These are phyloP conservation scores for Myriosclerotinia scirpicola DNA, from an alignment of 2,329 filamentous ascomycete species.

Conservation along the genomic window DNA sequence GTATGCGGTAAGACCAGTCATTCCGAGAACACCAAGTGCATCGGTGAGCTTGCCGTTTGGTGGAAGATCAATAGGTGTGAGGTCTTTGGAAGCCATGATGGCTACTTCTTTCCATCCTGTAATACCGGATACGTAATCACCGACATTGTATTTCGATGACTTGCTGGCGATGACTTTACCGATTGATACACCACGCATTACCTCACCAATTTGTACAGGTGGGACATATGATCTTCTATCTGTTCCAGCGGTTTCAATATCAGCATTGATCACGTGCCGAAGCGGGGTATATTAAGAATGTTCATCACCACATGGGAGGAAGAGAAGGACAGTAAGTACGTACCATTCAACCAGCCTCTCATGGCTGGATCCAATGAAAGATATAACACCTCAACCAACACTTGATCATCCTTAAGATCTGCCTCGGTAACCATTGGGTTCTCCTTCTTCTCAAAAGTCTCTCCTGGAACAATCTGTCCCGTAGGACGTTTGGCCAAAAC, in stretches of 20 bases:
- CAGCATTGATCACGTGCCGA: constrained; percentile 14
- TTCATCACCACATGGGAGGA: not conserved
- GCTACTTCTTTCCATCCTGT: constrained; percentile 68
- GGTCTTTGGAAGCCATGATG: constrained; percentile 54
- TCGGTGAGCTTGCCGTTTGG: constrained; percentile 52
- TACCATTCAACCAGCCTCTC: constrained; percentile 68
- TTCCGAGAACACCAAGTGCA: constrained; percentile 60
- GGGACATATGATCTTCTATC: constrained; percentile 62
- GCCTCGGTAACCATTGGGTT: constrained; percentile 47
- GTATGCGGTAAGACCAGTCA: constrained; percentile 74
- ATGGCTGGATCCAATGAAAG: constrained; percentile 74
- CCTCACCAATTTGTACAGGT: constrained; percentile 64
- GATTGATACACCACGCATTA: constrained; percentile 65
- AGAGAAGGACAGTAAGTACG: constrained; percentile 25
- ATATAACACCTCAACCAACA: constrained; percentile 62
- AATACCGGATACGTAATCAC: constrained; percentile 56
- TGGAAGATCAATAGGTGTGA: constrained; percentile 47
- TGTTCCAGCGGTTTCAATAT: constrained; percentile 12
- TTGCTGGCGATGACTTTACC: constrained; percentile 63
- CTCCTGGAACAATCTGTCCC: constrained; percentile 59
- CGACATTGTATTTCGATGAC: constrained; percentile 53
- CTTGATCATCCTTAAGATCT: constrained; percentile 61
- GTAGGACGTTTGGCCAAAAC: constrained; percentile 64
- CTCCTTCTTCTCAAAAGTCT: constrained; percentile 60
- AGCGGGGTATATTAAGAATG: constrained; percentile 3